phyloP scores from a whole-genome alignment of 768 basidiomycete species.

The Porpolomopsis calyptriformis region DNA sequence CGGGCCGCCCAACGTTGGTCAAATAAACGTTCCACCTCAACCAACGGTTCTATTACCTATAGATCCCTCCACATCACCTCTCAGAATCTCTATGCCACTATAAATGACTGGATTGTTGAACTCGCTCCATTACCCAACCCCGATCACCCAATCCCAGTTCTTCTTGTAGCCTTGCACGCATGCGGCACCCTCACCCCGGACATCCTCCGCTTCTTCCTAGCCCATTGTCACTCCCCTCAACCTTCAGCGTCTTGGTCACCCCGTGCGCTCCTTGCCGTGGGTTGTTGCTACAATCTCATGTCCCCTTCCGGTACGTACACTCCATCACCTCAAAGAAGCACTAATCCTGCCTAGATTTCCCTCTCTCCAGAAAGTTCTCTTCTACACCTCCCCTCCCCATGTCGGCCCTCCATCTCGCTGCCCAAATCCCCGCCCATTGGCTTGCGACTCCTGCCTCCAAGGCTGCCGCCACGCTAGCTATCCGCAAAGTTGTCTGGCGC shows the following conservation, averaged over 20 bases:
- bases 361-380: constrained; percentile 30
- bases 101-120: constrained; percentile 42
- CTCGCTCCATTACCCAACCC: constrained; percentile 6
- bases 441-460: constrained; percentile 23
- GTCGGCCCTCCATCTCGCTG: constrained; percentile 57
- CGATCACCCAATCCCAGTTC: constrained; percentile 32
- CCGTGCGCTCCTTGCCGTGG: constrained; percentile 46
- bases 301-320: constrained; percentile 27
- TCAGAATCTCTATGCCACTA: constrained; percentile 31
- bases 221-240: constrained; percentile 11
- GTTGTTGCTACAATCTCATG: constrained; percentile 75
- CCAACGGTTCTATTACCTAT: constrained; percentile 37
- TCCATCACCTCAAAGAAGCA: background rate
- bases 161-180: constrained; percentile 63
- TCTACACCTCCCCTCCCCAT: constrained; percentile 26
- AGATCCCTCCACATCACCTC: constrained; percentile 46
- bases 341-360: constrained; percentile 36
- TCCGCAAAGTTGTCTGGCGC: constrained; percentile 64
- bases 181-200: constrained; percentile 67
- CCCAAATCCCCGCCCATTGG: constrained; percentile 64
- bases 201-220: constrained; percentile 45
- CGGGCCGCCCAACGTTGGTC: constrained; percentile 43
- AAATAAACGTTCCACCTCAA: constrained; percentile 2
- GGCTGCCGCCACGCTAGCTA: constrained; percentile 35
- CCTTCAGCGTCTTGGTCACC: constrained; percentile 34